Percentiles rank a stretch among this genome's conserved stretches.
Evolutionary conservation across 306 rosid species (phyloP).

Genomic region (Senna siamea): DNA sequence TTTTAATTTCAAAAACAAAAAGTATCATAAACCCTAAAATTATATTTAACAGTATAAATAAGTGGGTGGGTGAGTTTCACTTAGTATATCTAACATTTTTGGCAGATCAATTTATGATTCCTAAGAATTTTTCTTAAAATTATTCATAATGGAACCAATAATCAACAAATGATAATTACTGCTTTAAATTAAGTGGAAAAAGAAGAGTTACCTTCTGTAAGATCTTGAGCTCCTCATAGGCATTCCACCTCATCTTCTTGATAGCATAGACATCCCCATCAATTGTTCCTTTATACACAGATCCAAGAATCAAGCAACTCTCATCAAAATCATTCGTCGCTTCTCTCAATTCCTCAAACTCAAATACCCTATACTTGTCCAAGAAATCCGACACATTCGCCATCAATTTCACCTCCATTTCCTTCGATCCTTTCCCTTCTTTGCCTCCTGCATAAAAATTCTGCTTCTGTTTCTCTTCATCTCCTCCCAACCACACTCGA

Average conservation of each 20-base stretch:
- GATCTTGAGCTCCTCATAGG: conserved; percentile 94
- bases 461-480: conserved; percentile 44
- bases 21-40: too few relatives aligned
- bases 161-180: conserved; percentile 2
- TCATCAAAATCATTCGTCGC: conserved; percentile 75
- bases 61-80: too few relatives aligned
- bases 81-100: too few relatives aligned
- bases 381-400: conserved; percentile 91
- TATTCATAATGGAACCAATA: background rate
- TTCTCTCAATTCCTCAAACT: conserved; percentile 61
- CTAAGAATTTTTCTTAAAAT: too few relatives aligned
- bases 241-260: conserved; percentile 98
- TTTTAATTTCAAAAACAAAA: too few relatives aligned
- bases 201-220: conserved; percentile 75
- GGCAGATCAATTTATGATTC: too few relatives aligned
- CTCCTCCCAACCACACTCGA: conserved; percentile 25
- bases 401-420: conserved; percentile 62
- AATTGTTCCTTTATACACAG: conserved; percentile 74
- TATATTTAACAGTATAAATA: too few relatives aligned
- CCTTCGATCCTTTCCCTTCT: conserved; percentile 34
- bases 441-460: conserved; percentile 33
- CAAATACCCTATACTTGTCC: conserved; percentile 87
- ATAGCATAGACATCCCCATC: conserved; percentile 71
- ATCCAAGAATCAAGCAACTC: conserved; percentile 71
- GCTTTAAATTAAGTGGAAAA: background rate